Percentiles rank a stretch among this genome's conserved stretches.
Conservation (phyloP, 1,139 yeast species). For the Lodderomyces margitis region DNA sequence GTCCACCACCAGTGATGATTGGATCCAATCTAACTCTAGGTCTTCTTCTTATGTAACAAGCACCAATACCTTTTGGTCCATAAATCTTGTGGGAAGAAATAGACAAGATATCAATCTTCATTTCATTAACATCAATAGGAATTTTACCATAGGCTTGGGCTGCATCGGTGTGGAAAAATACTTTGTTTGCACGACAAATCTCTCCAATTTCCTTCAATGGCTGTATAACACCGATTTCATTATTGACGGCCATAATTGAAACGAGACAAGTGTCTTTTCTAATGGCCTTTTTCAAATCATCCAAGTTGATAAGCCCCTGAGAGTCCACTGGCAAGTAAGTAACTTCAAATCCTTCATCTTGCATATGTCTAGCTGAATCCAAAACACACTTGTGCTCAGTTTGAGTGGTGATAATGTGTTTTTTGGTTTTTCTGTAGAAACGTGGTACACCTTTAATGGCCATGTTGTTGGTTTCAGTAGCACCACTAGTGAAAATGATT, state of each 20-base stretch:
- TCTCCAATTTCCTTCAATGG: conserved; percentile 92
- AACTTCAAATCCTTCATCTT: conserved; percentile 95
- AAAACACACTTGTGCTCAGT: conserved; percentile 98
- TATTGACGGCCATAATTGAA: conserved; percentile 96
- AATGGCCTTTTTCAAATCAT: conserved; percentile 76
- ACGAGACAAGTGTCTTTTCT: conserved; percentile 90
- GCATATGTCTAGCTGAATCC: conserved; percentile 92
- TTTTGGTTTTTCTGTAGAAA: conserved; percentile 84
- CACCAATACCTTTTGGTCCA: conserved; percentile 99
- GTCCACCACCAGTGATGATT: conserved; percentile 96
- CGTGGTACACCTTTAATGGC: conserved; percentile 93
- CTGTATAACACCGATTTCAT: conserved; percentile 97
- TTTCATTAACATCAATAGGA: conserved; percentile 86
- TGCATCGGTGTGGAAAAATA: conserved; percentile 97
- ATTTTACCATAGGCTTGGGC: conserved; percentile 98
- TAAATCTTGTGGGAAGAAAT: conserved; percentile 95
- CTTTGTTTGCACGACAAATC: conserved; percentile 80
- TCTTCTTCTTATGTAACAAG: conserved; percentile 91
- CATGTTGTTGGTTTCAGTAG: conserved; percentile 96
- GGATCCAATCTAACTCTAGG: conserved; percentile 98
- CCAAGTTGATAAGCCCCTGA: conserved; percentile 79
- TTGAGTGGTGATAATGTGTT: conserved; percentile 91
- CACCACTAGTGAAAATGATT: conserved; percentile 95
- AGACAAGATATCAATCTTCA: conserved; percentile 90
- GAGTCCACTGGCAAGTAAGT: conserved; percentile 83